A percentile compares a stretch with the other conserved stretches of the same genome.
Evolutionary conservation across 2,329 filamentous ascomycete species (phyloP).

Genomic region (Chaetomium olivaceum): DNA sequence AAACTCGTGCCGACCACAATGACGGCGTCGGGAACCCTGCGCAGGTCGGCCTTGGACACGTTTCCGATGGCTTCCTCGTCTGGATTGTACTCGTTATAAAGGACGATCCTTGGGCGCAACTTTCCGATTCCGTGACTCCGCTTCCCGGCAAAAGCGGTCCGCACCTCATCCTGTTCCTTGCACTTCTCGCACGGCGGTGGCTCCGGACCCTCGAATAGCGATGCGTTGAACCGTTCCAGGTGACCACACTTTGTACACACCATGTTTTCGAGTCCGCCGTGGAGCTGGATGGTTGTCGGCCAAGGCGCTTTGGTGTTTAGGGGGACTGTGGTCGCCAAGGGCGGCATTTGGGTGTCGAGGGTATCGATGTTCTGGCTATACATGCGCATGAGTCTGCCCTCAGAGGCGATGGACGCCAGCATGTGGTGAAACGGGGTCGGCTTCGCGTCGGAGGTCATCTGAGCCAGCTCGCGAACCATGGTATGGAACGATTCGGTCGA

Average conservation of each 20-base stretch:
- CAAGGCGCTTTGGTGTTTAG: slow-evolving; percentile 82
- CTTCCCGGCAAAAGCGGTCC: slow-evolving; percentile 75
- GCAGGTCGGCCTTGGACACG: slow-evolving; percentile 82
- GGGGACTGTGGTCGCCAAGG: slow-evolving; percentile 77
- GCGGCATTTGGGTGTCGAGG: slow-evolving; percentile 80
- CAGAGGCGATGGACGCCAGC: slow-evolving; percentile 82
- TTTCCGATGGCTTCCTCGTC: slow-evolving; percentile 95
- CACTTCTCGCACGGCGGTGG: slow-evolving; percentile 79
- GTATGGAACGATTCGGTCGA: slow-evolving; percentile 90
- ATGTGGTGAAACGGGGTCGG: slow-evolving; percentile 93
- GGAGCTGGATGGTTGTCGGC: slow-evolving; percentile 90
- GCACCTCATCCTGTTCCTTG: slow-evolving; percentile 70
- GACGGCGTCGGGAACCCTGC: slow-evolving; percentile 82
- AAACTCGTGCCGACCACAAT: slow-evolving; percentile 94
- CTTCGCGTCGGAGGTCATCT: slow-evolving; percentile 72
- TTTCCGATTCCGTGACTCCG: slow-evolving; percentile 91
- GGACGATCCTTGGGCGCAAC: slow-evolving; percentile 85
- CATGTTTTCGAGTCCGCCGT: slow-evolving; percentile 94
- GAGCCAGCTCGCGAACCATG: slow-evolving; percentile 89
- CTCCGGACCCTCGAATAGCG: slow-evolving; percentile 79
- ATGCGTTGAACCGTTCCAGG: slow-evolving; percentile 72
- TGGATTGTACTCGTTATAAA: slow-evolving; percentile 97
- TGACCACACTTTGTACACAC: slow-evolving; percentile 90
- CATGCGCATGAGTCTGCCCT: slow-evolving; percentile 82
- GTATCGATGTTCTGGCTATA: slow-evolving; percentile 98